phyloP scores from a whole-genome alignment of 805 yeast genomes.

The Cyberlindnera xishuangbannaensis region DNA sequence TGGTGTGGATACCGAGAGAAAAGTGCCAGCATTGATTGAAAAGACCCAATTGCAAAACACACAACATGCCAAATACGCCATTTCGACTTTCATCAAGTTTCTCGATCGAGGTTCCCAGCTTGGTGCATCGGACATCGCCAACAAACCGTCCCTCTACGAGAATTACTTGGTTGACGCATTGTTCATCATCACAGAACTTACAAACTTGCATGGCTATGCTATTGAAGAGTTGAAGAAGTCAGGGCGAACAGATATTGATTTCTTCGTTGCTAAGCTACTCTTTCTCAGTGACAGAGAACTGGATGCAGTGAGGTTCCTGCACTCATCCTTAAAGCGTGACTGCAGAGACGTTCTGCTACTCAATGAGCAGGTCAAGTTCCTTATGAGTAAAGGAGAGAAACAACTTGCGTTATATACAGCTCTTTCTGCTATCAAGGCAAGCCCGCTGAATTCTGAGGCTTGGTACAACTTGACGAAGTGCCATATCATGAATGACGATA shows the following conservation, averaged over 20 bases:
- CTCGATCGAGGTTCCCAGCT: slow-evolving; percentile 46
- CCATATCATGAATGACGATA: slow-evolving; percentile 51
- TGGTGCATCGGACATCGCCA: slow-evolving; percentile 62
- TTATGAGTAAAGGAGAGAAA: slow-evolving; percentile 47
- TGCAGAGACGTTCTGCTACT: slow-evolving; percentile 18
- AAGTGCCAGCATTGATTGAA: slow-evolving; percentile 53
- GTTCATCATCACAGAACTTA: slow-evolving; percentile 36
- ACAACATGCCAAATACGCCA: slow-evolving; percentile 9
- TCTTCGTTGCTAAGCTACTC: slow-evolving; percentile 27
- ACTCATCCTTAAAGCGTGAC: slow-evolving; percentile 23
- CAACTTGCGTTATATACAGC: slow-evolving; percentile 57
- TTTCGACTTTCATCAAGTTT: slow-evolving; percentile 10
- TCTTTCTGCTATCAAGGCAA: slow-evolving; percentile 49
- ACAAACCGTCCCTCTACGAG: slow-evolving; percentile 54
- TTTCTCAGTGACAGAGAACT: slow-evolving; percentile 30
- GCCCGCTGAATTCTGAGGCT: slow-evolving; percentile 72
- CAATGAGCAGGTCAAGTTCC: slow-evolving; percentile 51
- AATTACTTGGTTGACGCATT: slow-evolving; percentile 75
- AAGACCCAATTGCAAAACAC: slow-evolving; percentile 31
- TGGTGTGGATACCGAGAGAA: slow-evolving; percentile 48
- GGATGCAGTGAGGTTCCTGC: slow-evolving; percentile 28
- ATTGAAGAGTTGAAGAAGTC: slow-evolving; percentile 30
- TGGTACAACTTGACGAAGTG: slow-evolving; percentile 65
- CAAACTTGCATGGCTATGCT: slow-evolving; percentile 35
- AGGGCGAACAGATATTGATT: slow-evolving; percentile 21